Percentiles rank a stretch among this genome's conserved stretches.
These are phyloP conservation scores for Phoenix roebelenii DNA, from an alignment of 176 grass and related monocot genomes.

Conservation along the genomic window DNA sequence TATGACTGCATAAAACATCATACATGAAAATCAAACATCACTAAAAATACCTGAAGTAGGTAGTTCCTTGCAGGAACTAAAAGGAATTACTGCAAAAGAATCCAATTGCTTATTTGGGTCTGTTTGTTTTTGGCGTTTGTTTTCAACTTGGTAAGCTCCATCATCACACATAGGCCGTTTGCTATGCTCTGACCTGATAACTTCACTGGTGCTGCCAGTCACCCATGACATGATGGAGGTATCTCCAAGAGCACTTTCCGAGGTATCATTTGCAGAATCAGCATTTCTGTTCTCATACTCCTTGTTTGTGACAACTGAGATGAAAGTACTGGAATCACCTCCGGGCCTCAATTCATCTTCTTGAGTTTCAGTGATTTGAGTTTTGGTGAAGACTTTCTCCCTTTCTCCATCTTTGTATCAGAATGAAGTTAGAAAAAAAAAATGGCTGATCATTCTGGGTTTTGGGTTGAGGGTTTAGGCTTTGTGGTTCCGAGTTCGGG, in stretches of 20 bases:
- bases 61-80: slow-evolving; percentile 1
- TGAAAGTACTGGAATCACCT: no score
- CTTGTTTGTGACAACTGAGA: not conserved
- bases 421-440: slow-evolving; percentile 19
- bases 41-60: slow-evolving; percentile 48
- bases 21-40: slow-evolving; percentile 17
- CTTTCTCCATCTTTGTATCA: slow-evolving; percentile 26
- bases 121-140: slow-evolving; percentile 54
- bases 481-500: no score
- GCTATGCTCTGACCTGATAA: slow-evolving; percentile 20
- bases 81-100: slow-evolving; percentile 18
- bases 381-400: slow-evolving; percentile 23
- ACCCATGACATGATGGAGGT: slow-evolving; percentile 20
- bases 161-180: slow-evolving; percentile 45
- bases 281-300: slow-evolving; percentile 21
- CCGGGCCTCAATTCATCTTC: no score
- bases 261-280: slow-evolving; percentile 16
- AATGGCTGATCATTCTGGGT: slow-evolving; percentile 9
- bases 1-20: not conserved
- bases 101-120: slow-evolving; percentile 22
- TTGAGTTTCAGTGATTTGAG: no score
- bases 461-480: no score
- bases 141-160: slow-evolving; percentile 35
- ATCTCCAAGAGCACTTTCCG: slow-evolving; percentile 17
- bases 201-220: slow-evolving; percentile 7